Evolutionary conservation across 2,329 filamentous ascomycete species (phyloP), one percentile per base, ranked within the genome.

Genomic region (Fusarium subtropicale): DNA sequence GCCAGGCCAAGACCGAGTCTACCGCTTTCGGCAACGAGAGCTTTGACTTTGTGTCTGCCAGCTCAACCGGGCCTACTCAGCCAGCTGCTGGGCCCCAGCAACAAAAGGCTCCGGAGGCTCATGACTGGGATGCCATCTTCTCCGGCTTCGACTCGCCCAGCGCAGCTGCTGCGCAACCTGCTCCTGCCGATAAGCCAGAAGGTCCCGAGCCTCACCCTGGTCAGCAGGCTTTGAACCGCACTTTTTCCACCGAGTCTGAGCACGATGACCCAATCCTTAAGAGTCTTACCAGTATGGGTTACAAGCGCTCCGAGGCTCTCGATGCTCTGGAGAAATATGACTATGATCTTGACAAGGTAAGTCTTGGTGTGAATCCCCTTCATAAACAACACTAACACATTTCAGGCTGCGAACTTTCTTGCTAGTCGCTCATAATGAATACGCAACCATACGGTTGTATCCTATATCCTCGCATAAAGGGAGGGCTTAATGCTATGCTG

Each of bases 91-190:
- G 81, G 61, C 76, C 79, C 48, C 76, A 78, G 45, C 70, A 79
- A 44, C 79, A 76, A 50, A 79, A 82, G 63, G 76, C 79, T 30
- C 72, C 81, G 0, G 86, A 87, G 16, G 81, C 83, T 34, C 92
- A 97, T 72, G 95, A 98, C 78, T 98, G 96, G 96, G 95, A 98
- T 75, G 92, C 93, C 39, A 93, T 98, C 57, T 98, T 98, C 81
- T 91, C 92, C 3, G 90, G 91, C 28, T 83, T 97, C 10, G 92
- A 95, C 72, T 86, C 86, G 3, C 80, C 86, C 45, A 76, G 75
- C 61, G 73, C 79, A 44, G 65, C 76, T 64, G 71, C 78, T 50
- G 62, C 75, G 2, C 64, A 61, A n/a, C 53, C 72, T 28, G 56
- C 69, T 18, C 28, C 74, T 16, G 45, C 57, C 10, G 68, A 72